Evolutionary conservation across 2,329 filamentous ascomycete genomes (phyloP).

Genomic region (Penicillium sp.): DNA sequence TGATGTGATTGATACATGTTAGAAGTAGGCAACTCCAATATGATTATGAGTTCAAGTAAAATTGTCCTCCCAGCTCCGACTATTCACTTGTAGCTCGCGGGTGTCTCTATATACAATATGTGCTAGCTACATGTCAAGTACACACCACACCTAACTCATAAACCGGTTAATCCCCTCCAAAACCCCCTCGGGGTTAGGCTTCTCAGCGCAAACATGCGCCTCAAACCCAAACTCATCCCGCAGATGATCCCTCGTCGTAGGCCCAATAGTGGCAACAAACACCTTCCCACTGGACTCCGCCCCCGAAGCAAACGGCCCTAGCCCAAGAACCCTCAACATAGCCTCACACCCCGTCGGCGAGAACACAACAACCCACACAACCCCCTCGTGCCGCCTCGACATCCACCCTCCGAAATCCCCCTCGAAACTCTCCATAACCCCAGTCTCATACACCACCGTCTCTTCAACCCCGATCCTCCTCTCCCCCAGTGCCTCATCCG

Average conservation of each 20-base stretch:
- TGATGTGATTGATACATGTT: constrained; percentile 12
- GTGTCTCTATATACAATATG: not conserved
- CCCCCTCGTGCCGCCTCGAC: constrained; percentile 14
- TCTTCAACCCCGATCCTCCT: constrained; percentile 71
- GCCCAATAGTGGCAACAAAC: constrained; percentile 84
- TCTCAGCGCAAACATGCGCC: constrained; percentile 67
- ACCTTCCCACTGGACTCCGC: constrained; percentile 26
- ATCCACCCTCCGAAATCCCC: constrained; percentile 62
- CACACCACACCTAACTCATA: constrained; percentile 27
- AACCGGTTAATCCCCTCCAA: constrained; percentile 65
- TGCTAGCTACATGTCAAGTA: not conserved
- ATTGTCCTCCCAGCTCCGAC: not conserved
- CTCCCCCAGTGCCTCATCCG: constrained; percentile 54
- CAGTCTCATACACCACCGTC: constrained; percentile 82
- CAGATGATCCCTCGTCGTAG: constrained; percentile 82
- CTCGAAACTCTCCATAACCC: constrained; percentile 77
- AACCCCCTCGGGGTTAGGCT: constrained; percentile 80
- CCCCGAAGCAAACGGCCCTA: constrained; percentile 32
- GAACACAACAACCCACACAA: constrained; percentile 52
- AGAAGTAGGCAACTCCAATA: constrained; percentile 13
- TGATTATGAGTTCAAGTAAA: constrained; percentile 6
- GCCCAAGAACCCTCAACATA: constrained; percentile 57
- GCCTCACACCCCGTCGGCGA: constrained; percentile 64
- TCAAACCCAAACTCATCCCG: constrained; percentile 43
- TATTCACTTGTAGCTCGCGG: not conserved